phyloP scores from a whole-genome alignment of 2,329 filamentous ascomycete genomes.

The Taxawa tesnikishii region DNA sequence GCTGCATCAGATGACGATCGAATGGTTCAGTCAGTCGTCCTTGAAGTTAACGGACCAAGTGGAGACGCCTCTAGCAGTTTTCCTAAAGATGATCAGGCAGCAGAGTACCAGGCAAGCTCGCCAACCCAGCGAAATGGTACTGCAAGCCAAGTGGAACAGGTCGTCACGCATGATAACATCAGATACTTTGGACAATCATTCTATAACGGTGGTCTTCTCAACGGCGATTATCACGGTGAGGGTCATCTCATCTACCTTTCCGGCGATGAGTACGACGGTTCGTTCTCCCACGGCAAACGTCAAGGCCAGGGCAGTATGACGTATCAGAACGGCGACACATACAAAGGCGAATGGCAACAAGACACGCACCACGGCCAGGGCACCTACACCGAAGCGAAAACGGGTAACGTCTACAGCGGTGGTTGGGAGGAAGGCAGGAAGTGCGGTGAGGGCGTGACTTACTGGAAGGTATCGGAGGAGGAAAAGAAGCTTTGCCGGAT shows the following conservation, averaged over 20 bases:
- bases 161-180: constrained; percentile 36
- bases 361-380: constrained; percentile 51
- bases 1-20: no score
- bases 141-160: no score
- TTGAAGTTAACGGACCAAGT: no score
- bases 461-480: constrained; percentile 50
- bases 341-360: constrained; percentile 45
- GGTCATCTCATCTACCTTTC: constrained; percentile 41
- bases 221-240: constrained; percentile 38
- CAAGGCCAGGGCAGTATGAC: constrained; percentile 46
- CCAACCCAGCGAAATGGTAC: no score
- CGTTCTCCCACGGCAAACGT: constrained; percentile 39
- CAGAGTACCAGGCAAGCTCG: no score
- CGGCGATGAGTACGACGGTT: constrained; percentile 44
- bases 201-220: constrained; percentile 39
- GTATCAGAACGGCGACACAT: constrained; percentile 52
- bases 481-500: constrained; percentile 48
- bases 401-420: constrained; percentile 49
- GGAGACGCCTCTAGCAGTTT: no score
- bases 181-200: constrained; percentile 44
- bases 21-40: no score
- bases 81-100: no score
- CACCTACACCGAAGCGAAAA: constrained; percentile 41
- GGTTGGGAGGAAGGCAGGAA: constrained; percentile 49
- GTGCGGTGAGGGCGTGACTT: constrained; percentile 49